Percentiles rank a stretch among this genome's conserved stretches.
Conservation (phyloP, 2,329 filamentous ascomycete genomes). For the Drechslerella stenobrocha region DNA sequence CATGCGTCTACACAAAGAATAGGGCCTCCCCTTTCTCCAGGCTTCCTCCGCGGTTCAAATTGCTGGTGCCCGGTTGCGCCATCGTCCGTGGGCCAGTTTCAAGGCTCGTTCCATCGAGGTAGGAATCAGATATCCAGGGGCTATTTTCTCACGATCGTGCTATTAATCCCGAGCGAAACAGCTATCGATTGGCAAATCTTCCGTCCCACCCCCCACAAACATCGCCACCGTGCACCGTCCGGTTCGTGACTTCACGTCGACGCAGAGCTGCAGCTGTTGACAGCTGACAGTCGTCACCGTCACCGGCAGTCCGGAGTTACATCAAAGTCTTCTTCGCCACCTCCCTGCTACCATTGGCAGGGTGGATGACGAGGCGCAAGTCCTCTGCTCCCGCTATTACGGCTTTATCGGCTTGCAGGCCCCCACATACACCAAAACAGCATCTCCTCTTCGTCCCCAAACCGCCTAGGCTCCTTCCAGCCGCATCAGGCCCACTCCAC, state of each 20-base stretch:
- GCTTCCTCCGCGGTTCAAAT: too few relatives aligned
- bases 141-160: too few relatives aligned
- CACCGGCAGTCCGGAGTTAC: conserved; percentile 4
- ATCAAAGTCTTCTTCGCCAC: conserved; percentile 13
- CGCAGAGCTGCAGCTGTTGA: not conserved
- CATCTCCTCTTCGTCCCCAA: not conserved
- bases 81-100: conserved; percentile 12
- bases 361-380: conserved; percentile 41
- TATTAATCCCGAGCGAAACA: too few relatives aligned
- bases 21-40: too few relatives aligned
- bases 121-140: not conserved
- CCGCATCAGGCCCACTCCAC: conserved; percentile 34
- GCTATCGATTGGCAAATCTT: not conserved
- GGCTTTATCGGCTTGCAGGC: conserved; percentile 30
- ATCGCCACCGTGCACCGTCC: too few relatives aligned
- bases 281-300: not conserved
- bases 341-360: conserved; percentile 19
- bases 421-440: conserved; percentile 18
- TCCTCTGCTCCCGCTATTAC: not conserved
- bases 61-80: conserved; percentile 23
- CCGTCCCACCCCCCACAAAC: not conserved
- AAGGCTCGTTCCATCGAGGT: not conserved
- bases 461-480: conserved; percentile 32
- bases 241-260: too few relatives aligned
- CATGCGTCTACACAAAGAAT: conserved; percentile 16